Percentiles rank a stretch among this genome's conserved stretches.
phyloP scores from a whole-genome alignment of 2,329 filamentous ascomycete species.

The Massarina eburnea region DNA sequence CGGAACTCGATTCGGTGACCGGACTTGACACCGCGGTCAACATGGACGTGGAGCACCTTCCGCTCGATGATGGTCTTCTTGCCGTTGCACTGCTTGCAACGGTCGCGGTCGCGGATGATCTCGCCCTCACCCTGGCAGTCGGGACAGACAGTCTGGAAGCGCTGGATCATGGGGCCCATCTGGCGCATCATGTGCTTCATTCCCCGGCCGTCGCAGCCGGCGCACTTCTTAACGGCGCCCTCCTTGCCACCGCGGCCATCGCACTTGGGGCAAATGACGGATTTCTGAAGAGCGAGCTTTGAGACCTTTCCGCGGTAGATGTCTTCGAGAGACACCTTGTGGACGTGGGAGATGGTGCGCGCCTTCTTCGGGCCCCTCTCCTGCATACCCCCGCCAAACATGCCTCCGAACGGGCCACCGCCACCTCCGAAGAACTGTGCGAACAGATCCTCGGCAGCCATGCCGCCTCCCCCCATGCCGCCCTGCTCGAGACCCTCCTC shows the following conservation, averaged over 20 bases:
- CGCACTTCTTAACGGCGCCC: conserved; percentile 91
- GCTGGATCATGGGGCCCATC: conserved; percentile 99
- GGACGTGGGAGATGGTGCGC: conserved; percentile 94
- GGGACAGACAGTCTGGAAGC: conserved; percentile 98
- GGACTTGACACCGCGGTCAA: conserved; percentile 89
- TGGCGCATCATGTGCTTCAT: conserved; percentile 99
- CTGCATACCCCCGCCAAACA: conserved; percentile 67
- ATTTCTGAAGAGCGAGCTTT: conserved; percentile 95
- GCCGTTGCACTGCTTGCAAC: conserved; percentile 92
- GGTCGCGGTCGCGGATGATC: conserved; percentile 93
- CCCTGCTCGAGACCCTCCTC: conserved; percentile 91
- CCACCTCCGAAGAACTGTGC: conserved; percentile 91
- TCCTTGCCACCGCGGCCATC: conserved; percentile 95
- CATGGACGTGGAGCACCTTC: conserved; percentile 97
- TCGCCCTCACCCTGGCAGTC: conserved; percentile 98
- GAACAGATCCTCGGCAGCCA: conserved; percentile 95
- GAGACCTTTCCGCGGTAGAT: conserved; percentile 98
- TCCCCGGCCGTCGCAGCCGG: conserved; percentile 87
- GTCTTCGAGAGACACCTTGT: conserved; percentile 97
- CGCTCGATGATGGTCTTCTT: conserved; percentile 98
- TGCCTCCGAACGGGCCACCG: conserved; percentile 68
- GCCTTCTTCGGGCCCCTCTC: conserved; percentile 85
- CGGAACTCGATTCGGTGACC: conserved; percentile 97
- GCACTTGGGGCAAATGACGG: conserved; percentile 93
- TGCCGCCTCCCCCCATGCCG: conserved; percentile 75